These are phyloP conservation scores for Epicoccum sorghinum DNA, from an alignment of 2,329 filamentous ascomycete species.

Conservation along the genomic window DNA sequence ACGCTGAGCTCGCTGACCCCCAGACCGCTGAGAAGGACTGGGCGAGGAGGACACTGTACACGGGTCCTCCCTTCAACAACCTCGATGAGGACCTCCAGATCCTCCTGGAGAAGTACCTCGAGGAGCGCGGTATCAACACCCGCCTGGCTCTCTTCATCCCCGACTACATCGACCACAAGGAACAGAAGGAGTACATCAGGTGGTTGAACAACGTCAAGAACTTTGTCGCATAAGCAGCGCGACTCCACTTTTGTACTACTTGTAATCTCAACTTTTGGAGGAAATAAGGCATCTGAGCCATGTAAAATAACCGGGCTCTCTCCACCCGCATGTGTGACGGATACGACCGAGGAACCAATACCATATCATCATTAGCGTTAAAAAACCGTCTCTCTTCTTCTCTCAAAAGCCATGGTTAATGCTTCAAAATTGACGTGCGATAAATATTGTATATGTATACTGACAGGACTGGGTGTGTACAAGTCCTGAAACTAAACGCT, in stretches of 20 bases:
- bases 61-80: conserved; percentile 89
- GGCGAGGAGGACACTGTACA: conserved; percentile 78
- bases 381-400: conserved; percentile 1
- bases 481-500: conserved; percentile 4
- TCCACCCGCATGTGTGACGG: conserved; percentile 12
- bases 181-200: conserved; percentile 93
- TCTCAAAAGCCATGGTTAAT: background rate
- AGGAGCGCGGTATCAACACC: conserved; percentile 90
- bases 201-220: conserved; percentile 88
- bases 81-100: conserved; percentile 95
- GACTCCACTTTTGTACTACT: conserved; percentile 26
- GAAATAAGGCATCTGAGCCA: conserved; percentile 14
- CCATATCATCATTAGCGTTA: conserved; percentile 6
- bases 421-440: background rate
- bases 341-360: conserved; percentile 9
- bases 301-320: conserved; percentile 36
- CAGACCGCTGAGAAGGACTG: conserved; percentile 78
- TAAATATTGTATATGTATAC: background rate
- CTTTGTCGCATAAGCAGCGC: conserved; percentile 68
- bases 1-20: conserved; percentile 77
- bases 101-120: conserved; percentile 89
- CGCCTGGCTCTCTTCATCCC: conserved; percentile 88
- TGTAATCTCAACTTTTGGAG: conserved; percentile 20
- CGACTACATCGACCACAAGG: conserved; percentile 97
- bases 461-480: background rate